A percentile compares a stretch with the other conserved stretches of the same genome.
Evolutionary conservation across 108 stramenopile genomes (phyloP).

Genomic region (Mediolabrus comicus): DNA sequence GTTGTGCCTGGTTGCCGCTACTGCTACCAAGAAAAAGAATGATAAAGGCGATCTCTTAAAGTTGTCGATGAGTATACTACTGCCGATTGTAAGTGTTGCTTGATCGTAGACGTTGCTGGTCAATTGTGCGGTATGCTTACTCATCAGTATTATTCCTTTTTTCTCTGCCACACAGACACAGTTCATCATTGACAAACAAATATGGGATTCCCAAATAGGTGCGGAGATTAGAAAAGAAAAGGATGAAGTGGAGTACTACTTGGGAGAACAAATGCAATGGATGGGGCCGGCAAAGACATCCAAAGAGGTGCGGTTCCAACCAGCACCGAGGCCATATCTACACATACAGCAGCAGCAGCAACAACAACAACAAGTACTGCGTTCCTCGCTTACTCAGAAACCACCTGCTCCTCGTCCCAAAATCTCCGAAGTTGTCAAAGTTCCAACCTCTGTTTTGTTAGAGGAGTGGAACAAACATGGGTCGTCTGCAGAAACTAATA

Average conservation of each 20-base stretch:
- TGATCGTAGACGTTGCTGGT: too few species aligned
- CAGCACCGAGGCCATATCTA: neutral
- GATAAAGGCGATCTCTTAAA: slow-evolving; percentile 35
- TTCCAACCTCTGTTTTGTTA: slow-evolving; percentile 33
- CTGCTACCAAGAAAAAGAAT: slow-evolving; percentile 22
- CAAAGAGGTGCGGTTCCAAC: neutral
- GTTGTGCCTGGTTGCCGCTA: slow-evolving; percentile 52
- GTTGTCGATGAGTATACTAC: slow-evolving; percentile 58
- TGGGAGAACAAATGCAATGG: slow-evolving; percentile 31
- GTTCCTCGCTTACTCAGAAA: neutral
- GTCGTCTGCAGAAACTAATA: slow-evolving; percentile 1
- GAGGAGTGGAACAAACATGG: slow-evolving; percentile 42
- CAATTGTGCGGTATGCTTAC: neutral
- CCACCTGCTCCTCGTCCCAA: slow-evolving; percentile 6
- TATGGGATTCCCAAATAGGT: slow-evolving; percentile 74
- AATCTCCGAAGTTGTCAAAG: slow-evolving; percentile 16
- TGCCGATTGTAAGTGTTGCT: slow-evolving; percentile 67
- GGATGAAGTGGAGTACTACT: slow-evolving; percentile 31
- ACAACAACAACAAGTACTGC: neutral
- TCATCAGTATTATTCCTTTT: neutral
- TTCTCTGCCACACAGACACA: slow-evolving; percentile 35
- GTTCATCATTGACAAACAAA: slow-evolving; percentile 39
- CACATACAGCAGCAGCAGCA: slow-evolving; percentile 1
- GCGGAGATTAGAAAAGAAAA: slow-evolving; percentile 23
- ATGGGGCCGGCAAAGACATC: slow-evolving; percentile 29